Conservation (phyloP, 2,329 filamentous ascomycete genomes). For the Arthrobotrys pseudoclavata region DNA sequence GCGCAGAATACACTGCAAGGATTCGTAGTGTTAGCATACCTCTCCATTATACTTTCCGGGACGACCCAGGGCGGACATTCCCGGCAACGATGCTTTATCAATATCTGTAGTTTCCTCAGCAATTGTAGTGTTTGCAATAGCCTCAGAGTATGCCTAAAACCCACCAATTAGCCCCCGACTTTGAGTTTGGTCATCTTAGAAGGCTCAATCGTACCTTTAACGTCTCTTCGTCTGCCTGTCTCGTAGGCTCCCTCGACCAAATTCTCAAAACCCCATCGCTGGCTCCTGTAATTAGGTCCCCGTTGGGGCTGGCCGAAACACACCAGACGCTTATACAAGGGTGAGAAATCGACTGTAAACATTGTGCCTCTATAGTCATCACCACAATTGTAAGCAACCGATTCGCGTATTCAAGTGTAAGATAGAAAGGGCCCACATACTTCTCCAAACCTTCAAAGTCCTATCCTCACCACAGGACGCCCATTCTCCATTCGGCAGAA, state of each 20-base stretch:
- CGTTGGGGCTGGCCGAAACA: slow-evolving; percentile 87
- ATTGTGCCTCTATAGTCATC: slow-evolving; percentile 69
- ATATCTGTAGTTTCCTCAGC: slow-evolving; percentile 79
- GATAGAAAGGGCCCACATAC: slow-evolving; percentile 66
- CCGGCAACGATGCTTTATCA: slow-evolving; percentile 92
- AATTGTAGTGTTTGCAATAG: slow-evolving; percentile 85
- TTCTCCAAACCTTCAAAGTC: slow-evolving; percentile 91
- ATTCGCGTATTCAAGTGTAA: background rate
- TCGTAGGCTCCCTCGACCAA: slow-evolving; percentile 80
- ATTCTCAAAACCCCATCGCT: slow-evolving; percentile 89
- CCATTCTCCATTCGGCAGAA: slow-evolving; percentile 84
- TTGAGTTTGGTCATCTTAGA: background rate
- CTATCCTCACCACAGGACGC: slow-evolving; percentile 94
- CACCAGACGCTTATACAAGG: slow-evolving; percentile 97
- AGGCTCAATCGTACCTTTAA: slow-evolving; percentile 69
- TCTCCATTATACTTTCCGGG: slow-evolving; percentile 96
- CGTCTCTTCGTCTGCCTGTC: slow-evolving; percentile 77
- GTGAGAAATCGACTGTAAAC: slow-evolving; percentile 95
- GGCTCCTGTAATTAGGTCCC: slow-evolving; percentile 92
- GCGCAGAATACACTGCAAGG: background rate
- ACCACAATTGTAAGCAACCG: slow-evolving; percentile 12
- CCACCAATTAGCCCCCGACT: background rate
- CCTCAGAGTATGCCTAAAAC: slow-evolving; percentile 76
- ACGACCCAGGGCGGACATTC: slow-evolving; percentile 86
- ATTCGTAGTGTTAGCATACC: slow-evolving; percentile 76